Evolutionary conservation across 1,284 basidiomycete species (phyloP).

Genomic region (Cryptococcus neoformans): DNA sequence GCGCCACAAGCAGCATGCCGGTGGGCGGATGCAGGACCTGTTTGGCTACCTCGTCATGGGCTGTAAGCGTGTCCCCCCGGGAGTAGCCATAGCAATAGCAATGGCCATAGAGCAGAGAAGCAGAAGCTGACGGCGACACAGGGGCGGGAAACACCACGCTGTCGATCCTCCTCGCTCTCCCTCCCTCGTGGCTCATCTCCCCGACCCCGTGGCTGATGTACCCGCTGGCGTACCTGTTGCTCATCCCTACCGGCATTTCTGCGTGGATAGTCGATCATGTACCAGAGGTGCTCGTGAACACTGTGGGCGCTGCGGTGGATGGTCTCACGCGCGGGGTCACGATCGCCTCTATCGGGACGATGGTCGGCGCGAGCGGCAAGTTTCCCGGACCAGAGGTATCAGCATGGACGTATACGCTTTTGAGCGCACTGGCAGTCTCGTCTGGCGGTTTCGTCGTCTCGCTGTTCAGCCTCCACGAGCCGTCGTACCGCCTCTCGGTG

Average conservation of each 20-base stretch:
- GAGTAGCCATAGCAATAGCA: not conserved
- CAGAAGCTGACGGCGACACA: too few species aligned
- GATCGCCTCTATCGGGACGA: slow-evolving; percentile 22
- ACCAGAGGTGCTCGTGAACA: slow-evolving; percentile 28
- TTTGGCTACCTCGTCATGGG: slow-evolving; percentile 39
- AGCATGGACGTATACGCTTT: slow-evolving; percentile 27
- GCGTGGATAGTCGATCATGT: slow-evolving; percentile 21
- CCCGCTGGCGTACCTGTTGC: slow-evolving; percentile 24
- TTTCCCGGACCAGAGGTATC: slow-evolving; percentile 1
- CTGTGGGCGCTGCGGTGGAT: slow-evolving; percentile 29
- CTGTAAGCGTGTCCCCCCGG: slow-evolving; percentile 35
- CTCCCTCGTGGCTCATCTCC: slow-evolving; percentile 42
- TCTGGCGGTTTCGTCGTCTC: slow-evolving; percentile 38
- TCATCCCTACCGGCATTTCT: slow-evolving; percentile 31
- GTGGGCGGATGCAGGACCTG: slow-evolving; percentile 33
- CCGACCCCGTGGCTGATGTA: slow-evolving; percentile 41
- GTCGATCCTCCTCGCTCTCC: slow-evolving; percentile 33
- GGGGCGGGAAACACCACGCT: slow-evolving; percentile 43
- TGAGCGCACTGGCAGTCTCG: slow-evolving; percentile 32
- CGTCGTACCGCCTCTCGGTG: slow-evolving; percentile 25
- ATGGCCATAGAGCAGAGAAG: too few species aligned
- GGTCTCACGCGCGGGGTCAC: slow-evolving; percentile 32
- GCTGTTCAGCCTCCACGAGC: slow-evolving; percentile 23
- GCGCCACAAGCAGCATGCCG: slow-evolving; percentile 2
- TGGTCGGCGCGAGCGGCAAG: slow-evolving; percentile 4